Conservation (phyloP, 1,284 basidiomycete genomes). For the Vanrija humicola region DNA sequence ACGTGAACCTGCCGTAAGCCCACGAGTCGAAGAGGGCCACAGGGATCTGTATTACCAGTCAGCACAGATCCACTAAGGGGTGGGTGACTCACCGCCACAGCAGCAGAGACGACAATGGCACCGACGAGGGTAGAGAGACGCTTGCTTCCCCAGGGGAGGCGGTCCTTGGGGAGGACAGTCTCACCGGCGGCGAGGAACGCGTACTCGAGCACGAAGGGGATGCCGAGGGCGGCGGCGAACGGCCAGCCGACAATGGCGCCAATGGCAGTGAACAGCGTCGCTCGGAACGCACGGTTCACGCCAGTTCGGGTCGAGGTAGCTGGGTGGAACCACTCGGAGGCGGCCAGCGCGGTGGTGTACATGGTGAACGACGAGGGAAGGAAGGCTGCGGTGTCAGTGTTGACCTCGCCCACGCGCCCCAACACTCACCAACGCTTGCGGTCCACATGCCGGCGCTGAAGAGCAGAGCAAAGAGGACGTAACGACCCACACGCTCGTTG, state of each 20-base stretch:
- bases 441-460: constrained; percentile 92
- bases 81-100: constrained; percentile 62
- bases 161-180: constrained; percentile 56
- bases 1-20: constrained; percentile 72
- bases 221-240: constrained; percentile 75
- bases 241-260: constrained; percentile 96
- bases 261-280: constrained; percentile 69
- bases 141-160: constrained; percentile 57
- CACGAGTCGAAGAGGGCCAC: constrained; percentile 76
- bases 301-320: constrained; percentile 57
- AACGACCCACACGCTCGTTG: constrained; percentile 84
- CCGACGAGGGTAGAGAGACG: constrained; percentile 63
- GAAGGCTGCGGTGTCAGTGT: constrained; percentile 59
- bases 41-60: constrained; percentile 58
- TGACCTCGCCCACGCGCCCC: background rate
- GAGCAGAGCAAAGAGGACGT: constrained; percentile 78
- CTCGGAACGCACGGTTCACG: constrained; percentile 54
- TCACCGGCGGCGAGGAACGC: constrained; percentile 74
- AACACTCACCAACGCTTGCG: constrained; percentile 66
- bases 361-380: constrained; percentile 93
- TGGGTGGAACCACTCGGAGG: constrained; percentile 69
- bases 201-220: constrained; percentile 90
- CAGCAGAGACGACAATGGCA: constrained; percentile 58
- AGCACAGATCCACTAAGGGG: background rate
- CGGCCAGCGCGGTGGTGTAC: constrained; percentile 81